Conservation (phyloP, 768 basidiomycete species). For the Lactarius hengduanensis region DNA sequence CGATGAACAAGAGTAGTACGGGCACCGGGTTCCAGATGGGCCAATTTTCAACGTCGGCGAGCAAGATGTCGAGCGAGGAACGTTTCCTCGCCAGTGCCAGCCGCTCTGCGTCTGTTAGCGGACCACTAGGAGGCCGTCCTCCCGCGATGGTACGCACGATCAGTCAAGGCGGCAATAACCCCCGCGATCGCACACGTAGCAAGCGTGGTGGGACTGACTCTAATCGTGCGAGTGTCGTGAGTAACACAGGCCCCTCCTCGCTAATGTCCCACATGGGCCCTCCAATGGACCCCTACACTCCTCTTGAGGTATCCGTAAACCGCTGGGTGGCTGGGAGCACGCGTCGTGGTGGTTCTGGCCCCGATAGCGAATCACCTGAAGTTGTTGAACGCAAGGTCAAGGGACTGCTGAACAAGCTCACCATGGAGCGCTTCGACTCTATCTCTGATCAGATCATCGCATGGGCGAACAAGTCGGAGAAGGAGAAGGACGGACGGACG, state of each 20-base stretch:
- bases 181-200: constrained; percentile 66
- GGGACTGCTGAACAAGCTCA: constrained; percentile 88
- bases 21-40: constrained; percentile 56
- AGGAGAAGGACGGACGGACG: constrained; percentile 90
- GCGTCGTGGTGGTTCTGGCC: constrained; percentile 43
- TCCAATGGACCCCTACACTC: constrained; percentile 65
- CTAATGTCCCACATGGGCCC: constrained; percentile 36
- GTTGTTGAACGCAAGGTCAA: constrained; percentile 93
- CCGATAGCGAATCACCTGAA: constrained; percentile 72
- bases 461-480: constrained; percentile 93
- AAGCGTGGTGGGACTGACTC: constrained; percentile 82
- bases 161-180: constrained; percentile 50
- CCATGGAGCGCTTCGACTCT: constrained; percentile 94
- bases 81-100: constrained; percentile 47
- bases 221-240: constrained; percentile 48
- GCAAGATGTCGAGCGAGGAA: constrained; percentile 69
- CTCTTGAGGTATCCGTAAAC: constrained; percentile 76
- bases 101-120: constrained; percentile 59
- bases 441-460: constrained; percentile 93
- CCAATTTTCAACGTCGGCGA: constrained; percentile 53
- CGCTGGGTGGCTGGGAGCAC: constrained; percentile 64
- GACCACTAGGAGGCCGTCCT: constrained; percentile 54
- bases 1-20: constrained; percentile 37
- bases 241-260: constrained; percentile 32
- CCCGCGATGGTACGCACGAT: constrained; percentile 61